A percentile compares a stretch with the other conserved stretches of the same genome.
These are phyloP conservation scores for Pythium biforme DNA, from an alignment of 352 stramenopile genomes.

Conservation along the genomic window DNA sequence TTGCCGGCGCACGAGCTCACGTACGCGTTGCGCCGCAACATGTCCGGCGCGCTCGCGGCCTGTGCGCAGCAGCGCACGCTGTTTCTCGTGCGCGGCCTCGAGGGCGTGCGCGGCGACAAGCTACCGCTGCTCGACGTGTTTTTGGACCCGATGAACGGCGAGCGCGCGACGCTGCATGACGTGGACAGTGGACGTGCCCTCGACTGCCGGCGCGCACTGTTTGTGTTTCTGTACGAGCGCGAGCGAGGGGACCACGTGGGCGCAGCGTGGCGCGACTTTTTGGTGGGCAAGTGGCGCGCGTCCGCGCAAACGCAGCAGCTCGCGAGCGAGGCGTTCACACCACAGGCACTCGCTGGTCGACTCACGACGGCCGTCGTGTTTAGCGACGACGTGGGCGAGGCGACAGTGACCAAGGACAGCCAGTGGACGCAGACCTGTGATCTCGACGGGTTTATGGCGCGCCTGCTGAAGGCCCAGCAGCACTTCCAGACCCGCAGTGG, in stretches of 20 bases:
- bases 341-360: slow-evolving; percentile 60
- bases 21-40: slow-evolving; percentile 36
- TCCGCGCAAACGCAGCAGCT: slow-evolving; percentile 7
- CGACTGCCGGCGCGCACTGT: slow-evolving; percentile 53
- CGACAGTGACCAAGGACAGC: not conserved
- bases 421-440: slow-evolving; percentile 18
- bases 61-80: slow-evolving; percentile 54
- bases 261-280: slow-evolving; percentile 50
- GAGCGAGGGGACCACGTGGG: not conserved
- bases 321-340: slow-evolving; percentile 52
- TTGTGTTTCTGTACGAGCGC: slow-evolving; percentile 56
- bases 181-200: slow-evolving; percentile 23
- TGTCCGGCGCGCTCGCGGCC: slow-evolving; percentile 33
- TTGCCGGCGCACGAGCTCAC: slow-evolving; percentile 49
- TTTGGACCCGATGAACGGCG: slow-evolving; percentile 67
- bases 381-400: not conserved
- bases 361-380: slow-evolving; percentile 42
- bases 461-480: not conserved
- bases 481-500: not conserved
- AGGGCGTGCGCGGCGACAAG: slow-evolving; percentile 36
- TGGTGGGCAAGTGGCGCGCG: slow-evolving; percentile 47
- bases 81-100: slow-evolving; percentile 52
- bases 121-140: slow-evolving; percentile 68
- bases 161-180: slow-evolving; percentile 58
- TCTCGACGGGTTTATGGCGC: slow-evolving; percentile 2